Evolutionary conservation across 2,329 filamentous ascomycete species (phyloP).

Genomic region (Pestalotiopsis sp.): DNA sequence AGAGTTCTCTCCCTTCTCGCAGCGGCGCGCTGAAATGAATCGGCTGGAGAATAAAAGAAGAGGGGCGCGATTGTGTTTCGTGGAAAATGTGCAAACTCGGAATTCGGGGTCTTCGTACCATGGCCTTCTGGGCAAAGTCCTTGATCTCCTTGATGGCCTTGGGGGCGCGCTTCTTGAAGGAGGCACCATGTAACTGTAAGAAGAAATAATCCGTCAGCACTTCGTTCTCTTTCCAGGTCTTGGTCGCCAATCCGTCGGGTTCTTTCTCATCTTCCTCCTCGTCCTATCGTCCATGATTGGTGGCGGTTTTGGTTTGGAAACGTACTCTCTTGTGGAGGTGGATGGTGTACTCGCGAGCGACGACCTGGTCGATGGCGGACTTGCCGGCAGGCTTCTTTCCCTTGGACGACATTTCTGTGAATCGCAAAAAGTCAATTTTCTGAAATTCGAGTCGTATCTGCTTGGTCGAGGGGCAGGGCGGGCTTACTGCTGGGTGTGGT

Average conservation of each 20-base stretch:
- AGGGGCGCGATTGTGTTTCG: slow-evolving; percentile 21
- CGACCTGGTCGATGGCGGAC: slow-evolving; percentile 98
- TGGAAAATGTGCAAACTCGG: slow-evolving; percentile 8
- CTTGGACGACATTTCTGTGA: slow-evolving; percentile 59
- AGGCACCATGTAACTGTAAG: slow-evolving; percentile 85
- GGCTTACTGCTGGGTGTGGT: slow-evolving; percentile 8
- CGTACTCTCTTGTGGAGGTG: slow-evolving; percentile 99
- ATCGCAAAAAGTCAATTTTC: slow-evolving; percentile 1
- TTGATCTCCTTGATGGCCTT: slow-evolving; percentile 99
- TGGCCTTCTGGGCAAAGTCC: slow-evolving; percentile 87
- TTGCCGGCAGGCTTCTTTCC: slow-evolving; percentile 71
- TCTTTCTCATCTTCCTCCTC: not conserved
- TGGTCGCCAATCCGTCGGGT: not conserved
- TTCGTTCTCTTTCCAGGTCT: slow-evolving; percentile 16
- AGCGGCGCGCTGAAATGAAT: not conserved
- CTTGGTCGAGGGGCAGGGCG: not conserved
- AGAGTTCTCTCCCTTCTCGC: not conserved
- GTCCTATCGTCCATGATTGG: slow-evolving; percentile 7
- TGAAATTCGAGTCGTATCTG: not conserved
- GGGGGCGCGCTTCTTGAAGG: slow-evolving; percentile 99
- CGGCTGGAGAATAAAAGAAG: not conserved
- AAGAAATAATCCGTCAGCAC: slow-evolving; percentile 12
- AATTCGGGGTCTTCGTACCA: slow-evolving; percentile 67
- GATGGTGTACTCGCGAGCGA: slow-evolving; percentile 99
- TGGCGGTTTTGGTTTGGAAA: slow-evolving; percentile 33